Conservation (phyloP, 495 filamentous ascomycete species). For the Amniculicola lignicola region DNA sequence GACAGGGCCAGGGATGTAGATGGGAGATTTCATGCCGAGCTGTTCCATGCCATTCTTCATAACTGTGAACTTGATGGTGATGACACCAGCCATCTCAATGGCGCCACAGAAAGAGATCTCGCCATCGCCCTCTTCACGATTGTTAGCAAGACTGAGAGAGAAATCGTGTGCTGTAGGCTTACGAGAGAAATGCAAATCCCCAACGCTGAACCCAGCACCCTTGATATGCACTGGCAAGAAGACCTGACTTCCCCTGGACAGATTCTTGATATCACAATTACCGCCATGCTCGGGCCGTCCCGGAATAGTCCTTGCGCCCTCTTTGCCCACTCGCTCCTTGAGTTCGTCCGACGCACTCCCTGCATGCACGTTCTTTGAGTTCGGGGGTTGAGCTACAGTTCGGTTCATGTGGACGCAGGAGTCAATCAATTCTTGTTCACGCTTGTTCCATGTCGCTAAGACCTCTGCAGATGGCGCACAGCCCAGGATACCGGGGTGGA, state of each 20-base stretch:
- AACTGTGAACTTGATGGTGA: constrained; percentile 86
- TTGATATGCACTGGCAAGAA: constrained; percentile 84
- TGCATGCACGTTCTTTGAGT: constrained; percentile 67
- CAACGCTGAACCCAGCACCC: constrained; percentile 89
- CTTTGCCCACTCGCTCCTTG: constrained; percentile 71
- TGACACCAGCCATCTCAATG: constrained; percentile 93
- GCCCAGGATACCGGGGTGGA: constrained; percentile 91
- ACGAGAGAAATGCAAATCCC: constrained; percentile 74
- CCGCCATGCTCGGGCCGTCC: constrained; percentile 66
- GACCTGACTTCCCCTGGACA: constrained; percentile 78
- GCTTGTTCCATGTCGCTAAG: constrained; percentile 73
- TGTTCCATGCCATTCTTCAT: constrained; percentile 79
- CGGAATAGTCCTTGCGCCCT: constrained; percentile 87
- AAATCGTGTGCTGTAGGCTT: background rate
- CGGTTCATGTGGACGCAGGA: constrained; percentile 63
- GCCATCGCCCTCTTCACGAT: constrained; percentile 66
- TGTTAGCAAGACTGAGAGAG: background rate
- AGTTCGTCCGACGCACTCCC: constrained; percentile 61
- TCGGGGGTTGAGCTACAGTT: constrained; percentile 76
- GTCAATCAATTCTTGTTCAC: constrained; percentile 75
- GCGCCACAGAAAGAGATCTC: constrained; percentile 96
- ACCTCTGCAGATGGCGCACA: constrained; percentile 75
- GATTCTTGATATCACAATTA: constrained; percentile 80
- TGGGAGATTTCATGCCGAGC: constrained; percentile 77
- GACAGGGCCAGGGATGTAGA: constrained; percentile 87